Conservation (phyloP, 1,139 yeast genomes). For the Suhomyces guaymorum region DNA sequence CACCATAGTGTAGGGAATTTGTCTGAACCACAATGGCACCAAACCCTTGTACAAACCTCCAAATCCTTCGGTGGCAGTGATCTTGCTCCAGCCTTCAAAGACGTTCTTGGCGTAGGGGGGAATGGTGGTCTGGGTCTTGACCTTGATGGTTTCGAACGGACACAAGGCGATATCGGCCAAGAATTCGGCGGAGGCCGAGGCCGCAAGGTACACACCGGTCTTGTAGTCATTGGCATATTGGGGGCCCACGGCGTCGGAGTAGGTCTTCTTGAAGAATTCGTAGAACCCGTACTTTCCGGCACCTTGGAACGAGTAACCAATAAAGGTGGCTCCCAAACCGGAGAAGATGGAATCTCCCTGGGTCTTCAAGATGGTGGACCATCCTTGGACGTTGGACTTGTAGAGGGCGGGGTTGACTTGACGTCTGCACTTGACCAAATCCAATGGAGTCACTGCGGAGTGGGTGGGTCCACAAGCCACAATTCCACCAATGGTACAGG, state of each 20-base stretch:
- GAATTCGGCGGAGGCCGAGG: constrained; percentile 91
- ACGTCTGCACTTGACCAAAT: constrained; percentile 87
- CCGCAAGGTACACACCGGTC: constrained; percentile 74
- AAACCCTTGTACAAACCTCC: constrained; percentile 82
- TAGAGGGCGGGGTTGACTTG: constrained; percentile 78
- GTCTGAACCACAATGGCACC: constrained; percentile 90
- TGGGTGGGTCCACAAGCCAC: constrained; percentile 96
- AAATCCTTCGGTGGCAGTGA: constrained; percentile 65
- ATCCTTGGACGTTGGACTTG: constrained; percentile 74
- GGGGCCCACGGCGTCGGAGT: constrained; percentile 67
- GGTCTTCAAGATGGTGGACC: constrained; percentile 67
- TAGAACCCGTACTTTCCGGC: constrained; percentile 96
- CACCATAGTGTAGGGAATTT: constrained; percentile 95
- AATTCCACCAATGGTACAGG: constrained; percentile 88
- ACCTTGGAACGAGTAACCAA: constrained; percentile 92
- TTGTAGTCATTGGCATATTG: constrained; percentile 62
- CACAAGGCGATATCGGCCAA: constrained; percentile 86
- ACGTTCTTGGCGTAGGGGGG: constrained; percentile 75
- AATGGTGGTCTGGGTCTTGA: constrained; percentile 85
- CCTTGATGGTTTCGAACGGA: constrained; percentile 93
- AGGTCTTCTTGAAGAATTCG: constrained; percentile 81
- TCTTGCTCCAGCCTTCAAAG: constrained; percentile 66
- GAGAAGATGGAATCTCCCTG: constrained; percentile 82
- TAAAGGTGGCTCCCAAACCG: constrained; percentile 86
- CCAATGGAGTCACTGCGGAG: constrained; percentile 88